A percentile compares a stretch with the other conserved stretches of the same genome.
phyloP scores from a whole-genome alignment of 2,329 filamentous ascomycete species.

The Ascochyta viciae-villosae region DNA sequence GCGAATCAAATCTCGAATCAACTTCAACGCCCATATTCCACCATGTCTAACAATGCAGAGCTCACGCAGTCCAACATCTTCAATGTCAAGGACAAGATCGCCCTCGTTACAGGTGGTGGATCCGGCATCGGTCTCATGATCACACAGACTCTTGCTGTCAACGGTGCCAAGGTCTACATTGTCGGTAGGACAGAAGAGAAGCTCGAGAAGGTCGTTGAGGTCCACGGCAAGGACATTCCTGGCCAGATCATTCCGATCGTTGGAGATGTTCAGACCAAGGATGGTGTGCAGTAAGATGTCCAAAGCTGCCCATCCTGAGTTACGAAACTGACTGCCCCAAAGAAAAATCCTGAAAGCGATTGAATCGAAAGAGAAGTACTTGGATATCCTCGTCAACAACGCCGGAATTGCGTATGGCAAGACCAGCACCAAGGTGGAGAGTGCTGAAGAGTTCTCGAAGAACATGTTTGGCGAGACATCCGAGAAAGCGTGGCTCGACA shows the following conservation, averaged over 20 bases:
- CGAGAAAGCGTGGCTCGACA: conserved; percentile 55
- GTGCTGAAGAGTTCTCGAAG: conserved; percentile 53
- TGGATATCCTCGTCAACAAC: conserved; percentile 58
- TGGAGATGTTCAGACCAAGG: conserved; percentile 55
- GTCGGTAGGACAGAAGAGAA: conserved; percentile 57
- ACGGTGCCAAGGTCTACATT: conserved; percentile 58
- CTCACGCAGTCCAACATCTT: conserved; percentile 44
- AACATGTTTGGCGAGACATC: conserved; percentile 55
- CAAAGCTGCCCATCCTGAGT: neutral
- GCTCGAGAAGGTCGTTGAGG: conserved; percentile 55
- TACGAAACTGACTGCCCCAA: conserved; percentile 6
- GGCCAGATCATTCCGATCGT: conserved; percentile 57
- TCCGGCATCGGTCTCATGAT: conserved; percentile 58
- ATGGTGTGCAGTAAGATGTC: conserved; percentile 47
- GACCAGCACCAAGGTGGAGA: conserved; percentile 46
- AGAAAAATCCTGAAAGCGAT: conserved; percentile 53
- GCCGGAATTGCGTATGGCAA: conserved; percentile 54
- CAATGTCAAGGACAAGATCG: conserved; percentile 50
- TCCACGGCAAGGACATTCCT: conserved; percentile 52
- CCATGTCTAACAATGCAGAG: conserved; percentile 47
- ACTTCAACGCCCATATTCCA: conserved; percentile 25
- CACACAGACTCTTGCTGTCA: conserved; percentile 56
- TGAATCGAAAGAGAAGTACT: conserved; percentile 52
- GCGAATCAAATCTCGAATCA: conserved; percentile 25
- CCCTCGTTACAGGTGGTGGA: conserved; percentile 54